A percentile compares a stretch with the other conserved stretches of the same genome.
phyloP scores from a whole-genome alignment of 257 asterid genomes.

The Salvia miltiorrhiza region DNA sequence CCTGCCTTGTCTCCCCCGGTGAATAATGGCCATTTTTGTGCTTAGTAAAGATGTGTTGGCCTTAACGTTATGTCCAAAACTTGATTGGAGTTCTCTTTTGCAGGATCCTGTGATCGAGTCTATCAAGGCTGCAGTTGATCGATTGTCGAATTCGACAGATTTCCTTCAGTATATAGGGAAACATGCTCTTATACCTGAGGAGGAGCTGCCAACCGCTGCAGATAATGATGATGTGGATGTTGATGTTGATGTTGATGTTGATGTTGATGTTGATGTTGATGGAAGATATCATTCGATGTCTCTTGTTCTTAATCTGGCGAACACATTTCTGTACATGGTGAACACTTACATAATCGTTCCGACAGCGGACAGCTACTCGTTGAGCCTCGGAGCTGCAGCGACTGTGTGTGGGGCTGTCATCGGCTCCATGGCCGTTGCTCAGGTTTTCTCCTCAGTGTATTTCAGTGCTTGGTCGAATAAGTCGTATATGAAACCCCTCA shows the following conservation, averaged over 20 bases:
- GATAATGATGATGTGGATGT: no score
- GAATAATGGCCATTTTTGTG: no score
- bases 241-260: no score
- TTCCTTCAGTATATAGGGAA: slow-evolving; percentile 56
- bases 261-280: no score
- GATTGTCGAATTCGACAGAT: slow-evolving; percentile 43
- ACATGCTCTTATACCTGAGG: slow-evolving; percentile 52
- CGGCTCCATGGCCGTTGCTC: slow-evolving; percentile 77
- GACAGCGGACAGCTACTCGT: slow-evolving; percentile 65
- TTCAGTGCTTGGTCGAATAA: slow-evolving; percentile 75
- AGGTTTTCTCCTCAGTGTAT: slow-evolving; percentile 68
- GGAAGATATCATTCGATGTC: slow-evolving; percentile 56
- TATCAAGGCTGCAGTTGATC: slow-evolving; percentile 44
- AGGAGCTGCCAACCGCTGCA: slow-evolving; percentile 40
- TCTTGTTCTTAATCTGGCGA: slow-evolving; percentile 56
- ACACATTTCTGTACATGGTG: slow-evolving; percentile 64
- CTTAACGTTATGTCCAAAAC: neutral
- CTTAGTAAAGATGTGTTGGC: neutral
- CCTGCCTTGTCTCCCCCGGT: slow-evolving; percentile 74
- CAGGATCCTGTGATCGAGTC: slow-evolving; percentile 56
- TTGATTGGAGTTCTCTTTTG: neutral
- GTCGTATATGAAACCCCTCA: slow-evolving; percentile 58
- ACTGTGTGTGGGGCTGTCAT: slow-evolving; percentile 66
- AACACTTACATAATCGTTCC: slow-evolving; percentile 69
- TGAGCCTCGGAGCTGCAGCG: slow-evolving; percentile 78